Base-by-base conservation (phyloP, 2,329 filamentous ascomycete genomes). In the Penicillium sp. region DNA sequence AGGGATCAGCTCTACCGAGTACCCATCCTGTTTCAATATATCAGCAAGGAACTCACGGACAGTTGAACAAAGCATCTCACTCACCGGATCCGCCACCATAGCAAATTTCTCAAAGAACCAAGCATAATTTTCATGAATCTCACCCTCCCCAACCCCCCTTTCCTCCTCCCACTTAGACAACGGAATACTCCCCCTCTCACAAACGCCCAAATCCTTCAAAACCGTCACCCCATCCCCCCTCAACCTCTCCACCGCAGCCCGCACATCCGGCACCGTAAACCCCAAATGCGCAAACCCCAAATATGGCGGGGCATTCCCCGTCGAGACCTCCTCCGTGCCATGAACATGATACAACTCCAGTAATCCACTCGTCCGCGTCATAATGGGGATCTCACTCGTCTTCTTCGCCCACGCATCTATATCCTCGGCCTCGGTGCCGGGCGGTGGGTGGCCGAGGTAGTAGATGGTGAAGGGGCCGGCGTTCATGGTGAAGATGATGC, bases 381-480 rank as follows among this genome's bases (percentile, higher is more conserved):
- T 61, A 0, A 61, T 65, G 0, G 60, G 67, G 8, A 71, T 68
- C 5, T 70, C 59, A 2, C 70, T 69, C 2, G 73, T 74, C 8
- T 69, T 65, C 45, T 64, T 59, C 12, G 75, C 73, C 72, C 75
- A 78, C 4, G 64, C 47, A 7, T 60, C 44, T 7, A 76, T 64
- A 40, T 76, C 70, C 1, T 68, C 69, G 64, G 65, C 15, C 49
- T 74, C 58, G n/a, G 67, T 68, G 13, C 67, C 59, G 15, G 73
- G 71, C 13, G 73, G 70, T 4, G 77, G 76, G 45, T 78, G 75
- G 7, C 75, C 76, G 6, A 79, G 73, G 58, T 78, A 79, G 65
- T 79, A 79, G 56, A 79, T 74, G 8, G 76, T 79, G 65, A 76
- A 78, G 8, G 76, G 76, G 8, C 77, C 76, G 37, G 73, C 69